phyloP scores from a whole-genome alignment of 2,329 filamentous ascomycete species.

The Ceratocystis diversiconidia region DNA sequence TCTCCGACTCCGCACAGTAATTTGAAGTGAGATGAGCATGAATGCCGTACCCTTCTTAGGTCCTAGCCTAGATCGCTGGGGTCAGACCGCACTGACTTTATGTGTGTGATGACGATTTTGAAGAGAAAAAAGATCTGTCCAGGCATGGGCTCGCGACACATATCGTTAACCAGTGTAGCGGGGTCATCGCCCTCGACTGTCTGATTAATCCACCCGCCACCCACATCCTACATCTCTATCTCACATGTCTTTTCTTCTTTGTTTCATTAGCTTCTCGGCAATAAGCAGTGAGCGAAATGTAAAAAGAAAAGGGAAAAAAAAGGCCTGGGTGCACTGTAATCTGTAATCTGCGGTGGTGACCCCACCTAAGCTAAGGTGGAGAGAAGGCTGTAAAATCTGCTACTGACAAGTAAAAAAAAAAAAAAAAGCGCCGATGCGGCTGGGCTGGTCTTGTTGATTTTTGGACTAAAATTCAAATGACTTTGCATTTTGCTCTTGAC shows the following conservation, averaged over 20 bases:
- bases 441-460: not conserved
- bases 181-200: too few relatives aligned
- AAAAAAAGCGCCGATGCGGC: conserved; percentile 5
- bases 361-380: not conserved
- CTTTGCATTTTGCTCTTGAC: not conserved
- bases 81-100: not conserved
- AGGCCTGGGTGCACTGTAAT: not conserved
- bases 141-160: too few relatives aligned
- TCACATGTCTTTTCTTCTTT: not conserved
- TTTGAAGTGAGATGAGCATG: not conserved
- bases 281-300: not conserved
- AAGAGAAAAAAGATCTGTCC: too few relatives aligned
- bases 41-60: not conserved
- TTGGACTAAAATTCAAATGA: not conserved
- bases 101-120: too few relatives aligned
- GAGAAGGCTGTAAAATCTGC: not conserved
- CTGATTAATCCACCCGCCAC: not conserved
- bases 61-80: not conserved
- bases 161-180: too few relatives aligned
- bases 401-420: not conserved
- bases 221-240: not conserved
- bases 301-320: not conserved
- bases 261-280: not conserved
- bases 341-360: not conserved
- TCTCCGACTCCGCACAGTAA: conserved; percentile 2